phyloP scores from a whole-genome alignment of 2,329 filamentous ascomycete species.

The Colletotrichum simmondsii region DNA sequence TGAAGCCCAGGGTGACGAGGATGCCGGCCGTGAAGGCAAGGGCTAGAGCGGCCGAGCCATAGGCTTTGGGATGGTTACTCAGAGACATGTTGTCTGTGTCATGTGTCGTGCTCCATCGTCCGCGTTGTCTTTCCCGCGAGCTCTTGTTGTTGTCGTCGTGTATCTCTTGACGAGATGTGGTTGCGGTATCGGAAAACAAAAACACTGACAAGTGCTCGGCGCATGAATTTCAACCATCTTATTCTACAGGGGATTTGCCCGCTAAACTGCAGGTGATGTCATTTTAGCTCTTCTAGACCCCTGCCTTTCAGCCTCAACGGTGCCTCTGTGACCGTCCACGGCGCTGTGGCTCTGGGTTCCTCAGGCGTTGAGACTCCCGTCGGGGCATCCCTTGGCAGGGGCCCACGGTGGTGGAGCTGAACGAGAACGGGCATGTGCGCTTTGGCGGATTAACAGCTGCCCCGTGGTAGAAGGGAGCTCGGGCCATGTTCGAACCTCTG shows the following conservation, averaged over 20 bases:
- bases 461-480: constrained; percentile 37
- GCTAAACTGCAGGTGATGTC: constrained; percentile 25
- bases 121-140: neutral
- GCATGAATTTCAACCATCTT: constrained; percentile 17
- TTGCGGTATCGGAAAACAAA: constrained; percentile 14
- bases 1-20: constrained; percentile 79
- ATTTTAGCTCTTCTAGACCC: constrained; percentile 23
- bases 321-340: neutral
- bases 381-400: neutral
- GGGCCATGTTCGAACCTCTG: constrained; percentile 35
- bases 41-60: constrained; percentile 73
- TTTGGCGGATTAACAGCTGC: constrained; percentile 34
- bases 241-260: constrained; percentile 25
- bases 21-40: constrained; percentile 83
- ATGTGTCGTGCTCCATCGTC: constrained; percentile 26
- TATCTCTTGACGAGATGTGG: neutral
- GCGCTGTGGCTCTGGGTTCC: neutral
- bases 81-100: constrained; percentile 61
- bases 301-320: constrained; percentile 23
- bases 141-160: neutral
- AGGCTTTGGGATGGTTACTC: constrained; percentile 69
- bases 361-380: neutral
- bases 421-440: neutral
- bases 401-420: neutral
- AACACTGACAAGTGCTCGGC: neutral